A percentile compares a stretch with the other conserved stretches of the same genome.
Conservation (phyloP, 805 yeast species). For the Wickerhamomyces sydowiorum region DNA sequence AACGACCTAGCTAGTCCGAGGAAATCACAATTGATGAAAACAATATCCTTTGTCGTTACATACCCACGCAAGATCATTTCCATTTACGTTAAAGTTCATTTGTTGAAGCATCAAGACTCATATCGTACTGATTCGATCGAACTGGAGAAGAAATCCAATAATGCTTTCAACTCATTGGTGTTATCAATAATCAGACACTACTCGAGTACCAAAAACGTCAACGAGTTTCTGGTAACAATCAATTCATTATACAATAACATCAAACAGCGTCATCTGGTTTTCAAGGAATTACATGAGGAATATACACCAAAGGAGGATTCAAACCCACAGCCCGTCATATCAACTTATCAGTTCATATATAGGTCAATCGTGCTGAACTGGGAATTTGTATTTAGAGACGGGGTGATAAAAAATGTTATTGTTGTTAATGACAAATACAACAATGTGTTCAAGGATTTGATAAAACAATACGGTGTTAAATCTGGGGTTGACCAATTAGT, state of each 20-base stretch:
- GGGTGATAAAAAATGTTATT: background rate
- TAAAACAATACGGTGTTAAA: slow-evolving; percentile 8
- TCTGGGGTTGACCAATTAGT: slow-evolving; percentile 6
- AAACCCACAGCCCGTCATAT: background rate
- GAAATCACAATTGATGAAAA: slow-evolving; percentile 10
- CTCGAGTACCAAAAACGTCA: slow-evolving; percentile 13
- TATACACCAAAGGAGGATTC: background rate
- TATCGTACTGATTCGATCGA: slow-evolving; percentile 11
- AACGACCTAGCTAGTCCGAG: background rate
- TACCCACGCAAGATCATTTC: slow-evolving; percentile 7
- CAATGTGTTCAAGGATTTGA: slow-evolving; percentile 8
- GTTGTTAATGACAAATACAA: slow-evolving; percentile 9
- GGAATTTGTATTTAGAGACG: slow-evolving; percentile 8
- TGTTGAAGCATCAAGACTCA: slow-evolving; percentile 5
- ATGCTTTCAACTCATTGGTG: slow-evolving; percentile 16
- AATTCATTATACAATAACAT: slow-evolving; percentile 13
- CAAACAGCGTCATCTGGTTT: slow-evolving; percentile 5
- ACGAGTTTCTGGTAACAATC: slow-evolving; percentile 13
- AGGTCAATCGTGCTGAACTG: slow-evolving; percentile 5
- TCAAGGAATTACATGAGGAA: slow-evolving; percentile 5
- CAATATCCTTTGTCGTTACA: slow-evolving; percentile 11
- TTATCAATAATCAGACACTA: slow-evolving; percentile 5
- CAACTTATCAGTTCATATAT: background rate
- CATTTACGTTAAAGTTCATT: slow-evolving; percentile 10
- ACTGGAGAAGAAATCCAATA: slow-evolving; percentile 13